Base-by-base conservation (phyloP, 768 basidiomycete species). In the Lactifluus hygrophoroides region DNA sequence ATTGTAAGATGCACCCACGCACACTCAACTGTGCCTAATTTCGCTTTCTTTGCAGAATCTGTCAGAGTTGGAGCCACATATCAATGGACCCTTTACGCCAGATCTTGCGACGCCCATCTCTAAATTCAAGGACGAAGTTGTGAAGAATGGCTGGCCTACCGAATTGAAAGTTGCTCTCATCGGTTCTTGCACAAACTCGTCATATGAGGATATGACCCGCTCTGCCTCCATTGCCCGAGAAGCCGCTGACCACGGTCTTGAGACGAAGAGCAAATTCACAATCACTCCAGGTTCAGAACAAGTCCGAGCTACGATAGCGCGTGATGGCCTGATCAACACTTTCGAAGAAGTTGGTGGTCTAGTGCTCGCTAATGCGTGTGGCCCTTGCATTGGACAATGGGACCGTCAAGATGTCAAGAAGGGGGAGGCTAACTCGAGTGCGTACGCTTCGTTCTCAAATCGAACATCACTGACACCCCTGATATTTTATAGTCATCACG, bases 71-170 rank as follows among this genome's bases (percentile, higher is more conserved):
- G 96, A 99, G 73, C 96, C 96, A 54, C 95, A 99, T 73, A 88
- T 99, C 76, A 99, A 98, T 77, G 96, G 96, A 66, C 96, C 96
- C 56, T 99, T 96, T 81, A 98, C 96, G n/a, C 96, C 96, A 46
- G 96, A 99, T 80, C 86, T 99, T 65, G 95, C 96, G 53, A 99
- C 95, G 28, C 96, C 96, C 54, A 82, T 99, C 68, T 96, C 94
- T 73, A 89, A 95, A 80, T 96, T 98, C 69, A 89, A 90, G 51
- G 76, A 78, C 32, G 92, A 84, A 66, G 92, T 89, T 60, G 92
- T 91, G 82, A 85, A 90, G 78, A 97, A 98, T 78, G 78, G 80
- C 71, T 98, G 96, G 96, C 96, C 96, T 37, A 79, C 86, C 55
- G 94, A 99, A 72, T 85, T 99, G 77, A 93, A 90, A 77, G 96